Evolutionary conservation across 768 basidiomycete genomes (phyloP), one percentile per base, ranked within the genome.

Genomic region (Leccinum truebloodii): DNA sequence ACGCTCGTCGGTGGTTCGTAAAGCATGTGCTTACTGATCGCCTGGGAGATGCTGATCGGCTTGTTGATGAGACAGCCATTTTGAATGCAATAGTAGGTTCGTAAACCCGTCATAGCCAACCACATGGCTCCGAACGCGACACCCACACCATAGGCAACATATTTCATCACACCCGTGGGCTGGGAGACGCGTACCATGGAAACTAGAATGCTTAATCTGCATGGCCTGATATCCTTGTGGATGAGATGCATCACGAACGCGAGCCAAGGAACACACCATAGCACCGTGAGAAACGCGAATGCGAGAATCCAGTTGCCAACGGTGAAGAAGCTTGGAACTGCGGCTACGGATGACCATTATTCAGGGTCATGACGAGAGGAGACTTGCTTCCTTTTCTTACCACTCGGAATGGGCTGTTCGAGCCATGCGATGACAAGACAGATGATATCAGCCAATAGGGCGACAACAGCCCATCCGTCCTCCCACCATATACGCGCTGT

Each of bases 391-490:
- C 6, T 30, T 13, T 44, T 46, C 58, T 44, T 46, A 46, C 55
- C 55, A 14, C 41, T 57, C n/a, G 39, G 22, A 26, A 46, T 34
- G 7, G 57, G 58, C 30, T 58, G 20, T 24, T 49, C 44, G n/a
- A 48, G 44, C 59, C 57, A 28, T 35, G 34, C 28, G 4, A 24
- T 12, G 20, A 59, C 41, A 22, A 59, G 44, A 58, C 41, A 48
- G 24, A 34, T n/a, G 34, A 59, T 58, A 26, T 44, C 56, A 9
- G 56, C 56, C 30, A 14, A 4, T 44, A 59, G 26, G 10, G 32
- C 57, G 4, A 59, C 34, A 24, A 59, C 24, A n/a, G 22, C 41
- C 32, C 54, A 58, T 20, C 18, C 58, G n/a, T 59, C 55, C 9
- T 58, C 41, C 55, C 30, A 58, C 30, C 39, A 26, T 12, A 34